These are phyloP conservation scores for Aspergillus tubingensis DNA, from an alignment of 2,329 filamentous ascomycete genomes.

Conservation along the genomic window DNA sequence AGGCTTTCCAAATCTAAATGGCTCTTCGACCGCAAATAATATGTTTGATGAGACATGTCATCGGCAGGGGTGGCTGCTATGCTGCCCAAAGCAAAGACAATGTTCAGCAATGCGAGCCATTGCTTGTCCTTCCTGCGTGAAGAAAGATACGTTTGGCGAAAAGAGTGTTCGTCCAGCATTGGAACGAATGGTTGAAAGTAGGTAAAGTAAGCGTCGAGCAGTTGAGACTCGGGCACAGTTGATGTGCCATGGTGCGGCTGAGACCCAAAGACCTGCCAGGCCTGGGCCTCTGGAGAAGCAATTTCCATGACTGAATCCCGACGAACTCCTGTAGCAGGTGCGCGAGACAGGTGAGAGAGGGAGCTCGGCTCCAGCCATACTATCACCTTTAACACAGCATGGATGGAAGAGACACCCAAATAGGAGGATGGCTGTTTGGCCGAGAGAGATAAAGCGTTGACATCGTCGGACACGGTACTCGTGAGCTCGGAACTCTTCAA, in stretches of 20 bases:
- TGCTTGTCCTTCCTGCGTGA: conserved; percentile 65
- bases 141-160: conserved; percentile 65
- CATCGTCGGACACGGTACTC: conserved; percentile 68
- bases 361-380: conserved; percentile 56
- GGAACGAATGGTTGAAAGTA: conserved; percentile 71
- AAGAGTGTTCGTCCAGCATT: conserved; percentile 71
- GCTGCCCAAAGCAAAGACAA: conserved; percentile 74
- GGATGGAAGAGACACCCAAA: conserved; percentile 72
- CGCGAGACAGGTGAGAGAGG: conserved; percentile 50
- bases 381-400: conserved; percentile 72
- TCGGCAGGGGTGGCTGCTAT: conserved; percentile 65
- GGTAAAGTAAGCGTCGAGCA: conserved; percentile 76
- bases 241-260: conserved; percentile 43
- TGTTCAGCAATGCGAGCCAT: conserved; percentile 73
- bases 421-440: conserved; percentile 67
- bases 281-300: conserved; percentile 20
- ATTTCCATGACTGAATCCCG: conserved; percentile 22
- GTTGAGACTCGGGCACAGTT: conserved; percentile 63
- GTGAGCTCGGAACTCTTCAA: conserved; percentile 57
- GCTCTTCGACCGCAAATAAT: conserved; percentile 68
- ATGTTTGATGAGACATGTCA: conserved; percentile 68
- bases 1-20: conserved; percentile 68
- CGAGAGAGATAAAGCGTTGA: conserved; percentile 66
- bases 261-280: conserved; percentile 26
- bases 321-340: conserved; percentile 28